phyloP scores from a whole-genome alignment of 163 green algal genomes.

The Chloromonas sp. region DNA sequence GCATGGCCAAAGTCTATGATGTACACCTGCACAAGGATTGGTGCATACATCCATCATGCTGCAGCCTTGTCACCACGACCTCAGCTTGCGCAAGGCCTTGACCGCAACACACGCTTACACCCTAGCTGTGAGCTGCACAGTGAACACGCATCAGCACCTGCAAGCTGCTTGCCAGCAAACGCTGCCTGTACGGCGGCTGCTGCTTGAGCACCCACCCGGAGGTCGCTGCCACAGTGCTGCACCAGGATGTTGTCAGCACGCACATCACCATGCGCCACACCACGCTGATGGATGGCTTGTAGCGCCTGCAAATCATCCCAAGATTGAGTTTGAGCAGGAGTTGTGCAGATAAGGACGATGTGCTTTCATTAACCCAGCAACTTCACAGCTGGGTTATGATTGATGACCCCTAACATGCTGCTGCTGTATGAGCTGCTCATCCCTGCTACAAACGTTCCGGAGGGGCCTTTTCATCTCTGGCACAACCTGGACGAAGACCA shows the following conservation, averaged over 20 bases:
- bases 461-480: not conserved
- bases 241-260: slow-evolving; percentile 4
- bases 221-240: not conserved
- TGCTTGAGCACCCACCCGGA: not conserved
- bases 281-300: slow-evolving; percentile 3
- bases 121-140: not conserved
- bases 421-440: not conserved
- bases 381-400: not conserved
- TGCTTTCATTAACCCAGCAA: not conserved
- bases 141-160: too few relatives aligned
- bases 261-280: slow-evolving; percentile 7
- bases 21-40: not conserved
- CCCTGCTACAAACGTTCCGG: not conserved
- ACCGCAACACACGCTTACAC: not conserved
- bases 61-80: not conserved
- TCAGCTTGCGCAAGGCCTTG: not conserved
- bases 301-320: not conserved
- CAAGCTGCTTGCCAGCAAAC: too few relatives aligned
- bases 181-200: too few relatives aligned
- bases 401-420: not conserved
- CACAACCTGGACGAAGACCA: not conserved
- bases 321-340: not conserved
- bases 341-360: not conserved
- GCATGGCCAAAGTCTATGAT: not conserved
- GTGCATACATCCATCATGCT: not conserved